A percentile compares a stretch with the other conserved stretches of the same genome.
These are phyloP conservation scores for Tylopilus subfusipes DNA, from an alignment of 768 basidiomycete species.

Conservation along the genomic window DNA sequence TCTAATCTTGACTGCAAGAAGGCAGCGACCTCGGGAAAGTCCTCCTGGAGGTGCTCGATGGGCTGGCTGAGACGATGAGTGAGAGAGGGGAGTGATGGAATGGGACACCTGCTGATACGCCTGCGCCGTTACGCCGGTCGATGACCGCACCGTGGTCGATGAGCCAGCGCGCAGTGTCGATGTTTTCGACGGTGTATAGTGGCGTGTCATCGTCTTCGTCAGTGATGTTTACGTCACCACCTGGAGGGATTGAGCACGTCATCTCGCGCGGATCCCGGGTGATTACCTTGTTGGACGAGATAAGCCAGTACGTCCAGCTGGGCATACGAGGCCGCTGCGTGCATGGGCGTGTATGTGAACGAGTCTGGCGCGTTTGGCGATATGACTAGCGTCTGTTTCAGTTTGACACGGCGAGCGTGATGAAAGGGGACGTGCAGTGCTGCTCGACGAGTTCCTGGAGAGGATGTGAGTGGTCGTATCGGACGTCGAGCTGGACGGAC, in stretches of 20 bases:
- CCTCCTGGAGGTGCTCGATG: constrained; percentile 64
- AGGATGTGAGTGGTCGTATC: constrained; percentile 1
- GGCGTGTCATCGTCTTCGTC: constrained; percentile 92
- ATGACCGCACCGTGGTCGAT: constrained; percentile 72
- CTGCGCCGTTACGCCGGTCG: constrained; percentile 62
- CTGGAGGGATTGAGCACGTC: constrained; percentile 33
- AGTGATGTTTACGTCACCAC: constrained; percentile 82
- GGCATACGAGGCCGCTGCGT: constrained; percentile 92
- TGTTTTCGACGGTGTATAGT: constrained; percentile 81
- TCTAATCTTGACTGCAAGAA: constrained; percentile 48
- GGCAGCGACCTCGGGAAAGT: constrained; percentile 63
- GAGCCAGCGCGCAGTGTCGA: constrained; percentile 74
- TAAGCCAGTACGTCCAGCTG: constrained; percentile 74
- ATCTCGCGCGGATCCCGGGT: constrained; percentile 1
- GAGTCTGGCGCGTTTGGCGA: constrained; percentile 71
- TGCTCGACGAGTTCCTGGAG: constrained; percentile 57
- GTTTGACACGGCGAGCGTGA: constrained; percentile 20
- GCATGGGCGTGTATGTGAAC: constrained; percentile 85
- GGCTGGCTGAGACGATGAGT: constrained; percentile 38
- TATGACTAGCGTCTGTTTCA: constrained; percentile 42
- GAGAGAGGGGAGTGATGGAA: constrained; percentile 8
- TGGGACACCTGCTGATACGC: constrained; percentile 60
- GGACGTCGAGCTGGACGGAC: constrained; percentile 38
- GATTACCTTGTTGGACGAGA: constrained; percentile 64
- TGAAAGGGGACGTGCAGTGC: constrained; percentile 42